Conservation (phyloP, 768 basidiomycete genomes). For the Podaxis sp. region DNA sequence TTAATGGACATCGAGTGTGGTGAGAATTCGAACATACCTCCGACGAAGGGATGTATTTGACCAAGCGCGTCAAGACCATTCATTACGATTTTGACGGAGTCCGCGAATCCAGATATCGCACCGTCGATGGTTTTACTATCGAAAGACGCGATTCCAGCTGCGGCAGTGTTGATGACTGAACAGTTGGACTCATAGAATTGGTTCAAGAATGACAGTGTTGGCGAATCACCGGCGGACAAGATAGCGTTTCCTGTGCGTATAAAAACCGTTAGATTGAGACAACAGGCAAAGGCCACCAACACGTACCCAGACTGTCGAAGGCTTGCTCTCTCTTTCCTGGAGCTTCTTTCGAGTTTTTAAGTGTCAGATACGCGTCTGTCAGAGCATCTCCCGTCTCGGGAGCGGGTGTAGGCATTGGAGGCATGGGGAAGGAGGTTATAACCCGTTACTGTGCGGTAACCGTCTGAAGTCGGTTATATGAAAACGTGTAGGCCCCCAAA, state of each 20-base stretch:
- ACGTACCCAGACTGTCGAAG: background rate
- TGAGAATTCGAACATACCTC: slow-evolving; percentile 22
- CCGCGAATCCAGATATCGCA: slow-evolving; percentile 24
- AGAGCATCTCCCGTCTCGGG: background rate
- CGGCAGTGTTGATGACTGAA: background rate
- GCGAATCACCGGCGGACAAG: background rate
- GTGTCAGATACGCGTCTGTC: background rate
- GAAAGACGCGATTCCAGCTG: slow-evolving; percentile 14
- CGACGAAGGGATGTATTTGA: slow-evolving; percentile 36
- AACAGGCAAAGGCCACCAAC: background rate
- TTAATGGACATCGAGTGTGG: background rate
- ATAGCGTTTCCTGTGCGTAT: background rate
- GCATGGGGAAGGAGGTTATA: background rate
- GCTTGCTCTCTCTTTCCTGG: slow-evolving; percentile 8
- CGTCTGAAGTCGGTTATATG: background rate
- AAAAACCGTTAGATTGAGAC: background rate
- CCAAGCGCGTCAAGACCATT: slow-evolving; percentile 32
- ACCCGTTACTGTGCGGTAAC: background rate
- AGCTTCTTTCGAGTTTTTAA: background rate
- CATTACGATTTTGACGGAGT: slow-evolving; percentile 26
- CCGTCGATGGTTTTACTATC: slow-evolving; percentile 24
- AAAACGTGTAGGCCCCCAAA: background rate
- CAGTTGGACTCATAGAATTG: slow-evolving; percentile 23
- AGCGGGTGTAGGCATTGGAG: background rate
- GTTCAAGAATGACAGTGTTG: slow-evolving; percentile 14